Percentiles rank a stretch among this genome's conserved stretches.
Evolutionary conservation across 225 moss, liverwort and hornwort species (phyloP).

Genomic region (Straminergon stramineum): DNA sequence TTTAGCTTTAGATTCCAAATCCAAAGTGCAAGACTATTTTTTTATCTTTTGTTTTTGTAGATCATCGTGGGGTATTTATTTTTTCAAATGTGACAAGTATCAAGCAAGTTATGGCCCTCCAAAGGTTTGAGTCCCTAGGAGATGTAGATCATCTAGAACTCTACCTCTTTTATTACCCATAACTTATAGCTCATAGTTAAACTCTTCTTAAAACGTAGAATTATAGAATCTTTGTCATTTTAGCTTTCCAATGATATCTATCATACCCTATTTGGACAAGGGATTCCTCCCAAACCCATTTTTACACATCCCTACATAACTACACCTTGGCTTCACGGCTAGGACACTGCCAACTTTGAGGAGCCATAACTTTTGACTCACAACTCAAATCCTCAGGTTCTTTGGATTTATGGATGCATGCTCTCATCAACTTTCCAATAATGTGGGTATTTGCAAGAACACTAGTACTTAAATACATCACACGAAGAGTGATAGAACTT

Average conservation of each 20-base stretch:
- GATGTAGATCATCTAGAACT: rapidly evolving
- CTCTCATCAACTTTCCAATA: rapidly evolving
- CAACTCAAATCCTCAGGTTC: rapidly evolving
- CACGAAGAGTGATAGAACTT: rapidly evolving
- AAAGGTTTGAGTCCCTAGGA: background rate
- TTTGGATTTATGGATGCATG: rapidly evolving
- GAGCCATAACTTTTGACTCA: background rate
- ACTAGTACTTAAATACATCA: rapidly evolving
- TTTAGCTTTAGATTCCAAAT: background rate
- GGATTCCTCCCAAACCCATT: rapidly evolving
- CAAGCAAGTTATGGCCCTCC: background rate
- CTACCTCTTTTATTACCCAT: background rate
- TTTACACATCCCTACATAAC: rapidly evolving
- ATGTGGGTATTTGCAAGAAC: background rate
- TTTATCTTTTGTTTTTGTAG: rapidly evolving
- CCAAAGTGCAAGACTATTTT: background rate
- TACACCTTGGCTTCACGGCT: rapidly evolving
- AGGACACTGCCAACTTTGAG: rapidly evolving
- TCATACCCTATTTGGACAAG: rapidly evolving
- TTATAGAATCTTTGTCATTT: background rate
- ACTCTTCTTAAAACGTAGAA: background rate
- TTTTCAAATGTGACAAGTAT: background rate
- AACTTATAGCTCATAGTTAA: background rate
- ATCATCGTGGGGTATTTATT: rapidly evolving
- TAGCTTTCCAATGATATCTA: rapidly evolving